Percentiles rank a stretch among this genome's conserved stretches.
Conservation (phyloP, 2,329 filamentous ascomycete genomes). For the Onygenales sp. region DNA sequence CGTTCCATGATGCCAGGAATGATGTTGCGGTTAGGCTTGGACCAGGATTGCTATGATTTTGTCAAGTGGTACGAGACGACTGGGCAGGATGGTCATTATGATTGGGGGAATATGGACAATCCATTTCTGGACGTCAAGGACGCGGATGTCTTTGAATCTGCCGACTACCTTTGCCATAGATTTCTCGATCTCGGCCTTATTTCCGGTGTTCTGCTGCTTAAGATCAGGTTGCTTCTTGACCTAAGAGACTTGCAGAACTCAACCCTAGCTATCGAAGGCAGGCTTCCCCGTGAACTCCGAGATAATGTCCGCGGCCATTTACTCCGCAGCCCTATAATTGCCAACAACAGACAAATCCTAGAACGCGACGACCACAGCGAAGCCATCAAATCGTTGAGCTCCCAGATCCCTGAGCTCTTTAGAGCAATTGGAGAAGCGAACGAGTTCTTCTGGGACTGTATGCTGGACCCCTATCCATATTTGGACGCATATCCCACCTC, state of each 20-base stretch:
- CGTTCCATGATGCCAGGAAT: slow-evolving; percentile 33
- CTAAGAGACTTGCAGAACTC: slow-evolving; percentile 19
- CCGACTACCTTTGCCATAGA: slow-evolving; percentile 11
- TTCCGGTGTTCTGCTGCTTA: slow-evolving; percentile 25
- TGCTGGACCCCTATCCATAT: too few relatives aligned
- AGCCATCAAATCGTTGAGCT: too few relatives aligned
- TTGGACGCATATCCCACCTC: too few relatives aligned
- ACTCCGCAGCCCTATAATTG: slow-evolving; percentile 16
- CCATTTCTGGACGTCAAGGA: slow-evolving; percentile 29
- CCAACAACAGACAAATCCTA: slow-evolving; percentile 1
- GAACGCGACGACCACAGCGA: too few relatives aligned
- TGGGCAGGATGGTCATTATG: slow-evolving; percentile 20
- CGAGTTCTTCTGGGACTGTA: too few relatives aligned
- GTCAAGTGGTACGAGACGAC: slow-evolving; percentile 37
- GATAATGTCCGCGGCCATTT: slow-evolving; percentile 16
- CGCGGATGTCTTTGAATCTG: slow-evolving; percentile 34
- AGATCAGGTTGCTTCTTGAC: slow-evolving; percentile 27
- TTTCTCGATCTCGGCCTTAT: slow-evolving; percentile 10
- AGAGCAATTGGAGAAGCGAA: too few relatives aligned
- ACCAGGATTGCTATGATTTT: slow-evolving; percentile 45
- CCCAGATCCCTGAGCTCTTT: too few relatives aligned
- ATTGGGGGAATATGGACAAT: slow-evolving; percentile 24
- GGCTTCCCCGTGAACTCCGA: slow-evolving; percentile 20
- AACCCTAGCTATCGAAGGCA: slow-evolving; percentile 7
- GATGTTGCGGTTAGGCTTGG: slow-evolving; percentile 37